Evolutionary conservation across 2,329 filamentous ascomycete genomes (phyloP), one percentile per base, ranked within the genome.

Genomic region (Verticillium tricorpus): DNA sequence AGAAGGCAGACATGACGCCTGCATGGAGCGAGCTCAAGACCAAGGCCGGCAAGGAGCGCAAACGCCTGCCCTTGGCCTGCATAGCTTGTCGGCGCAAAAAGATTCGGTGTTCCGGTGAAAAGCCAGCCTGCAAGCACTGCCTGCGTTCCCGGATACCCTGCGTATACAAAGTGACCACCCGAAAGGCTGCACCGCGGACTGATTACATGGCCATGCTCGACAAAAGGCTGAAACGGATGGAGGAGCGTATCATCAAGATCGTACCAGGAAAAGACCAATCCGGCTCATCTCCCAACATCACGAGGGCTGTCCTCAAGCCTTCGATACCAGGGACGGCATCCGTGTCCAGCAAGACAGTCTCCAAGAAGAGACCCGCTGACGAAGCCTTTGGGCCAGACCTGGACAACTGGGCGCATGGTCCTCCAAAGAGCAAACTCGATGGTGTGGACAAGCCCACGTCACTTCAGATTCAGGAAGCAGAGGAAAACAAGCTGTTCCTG

Each of bases 161-260:
- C 73, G 93, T 98, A 5, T 99, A 98, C 82, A 98, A 98, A 72
- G 92, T 97, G 63, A 98, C 93, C 0, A 93, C 93, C 4, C 85
- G 95, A 63, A 98, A 98, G 75, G 93, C 94, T 1, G 93, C 93
- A 3, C 95, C 95, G 2, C 85, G 95, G 59, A 98, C 95, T 19
- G 95, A 98, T 76, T 98, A 98, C 76, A 98, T 98, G 95, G 93
- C 93, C 52, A 98, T 98, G 93, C 79, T 98, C 69, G 95, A 98
- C 77, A 97, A 97, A 77, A 86, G 95, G 60, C 76, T 98, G 67
- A 97, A 96, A 80, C 85, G 94, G 62, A 98, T 98, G 95, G 95
- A 99, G 76, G 94, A 98, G 70, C 89, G 94, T 61, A 95, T 98
- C 65, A 96, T 98, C 77, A 97, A 97, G 74, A 89, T 94, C 62